phyloP scores from a whole-genome alignment of 176 grass and related monocot genomes.

The Aegilops longissima region DNA sequence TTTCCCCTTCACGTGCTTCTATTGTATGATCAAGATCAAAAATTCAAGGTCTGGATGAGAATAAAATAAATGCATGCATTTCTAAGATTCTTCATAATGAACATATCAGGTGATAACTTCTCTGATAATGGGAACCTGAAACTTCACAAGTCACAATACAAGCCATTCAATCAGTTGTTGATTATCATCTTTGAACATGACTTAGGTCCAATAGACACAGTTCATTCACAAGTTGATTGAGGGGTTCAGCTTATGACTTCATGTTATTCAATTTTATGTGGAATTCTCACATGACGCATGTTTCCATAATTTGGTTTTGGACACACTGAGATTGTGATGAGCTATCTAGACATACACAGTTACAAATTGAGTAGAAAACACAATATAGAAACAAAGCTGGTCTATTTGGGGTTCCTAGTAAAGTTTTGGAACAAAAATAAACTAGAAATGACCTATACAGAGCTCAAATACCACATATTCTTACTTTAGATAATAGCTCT shows the following conservation, averaged over 20 bases:
- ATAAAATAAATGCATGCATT: constrained; percentile 7
- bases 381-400: neutral
- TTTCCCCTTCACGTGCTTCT: neutral
- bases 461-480: constrained; percentile 16
- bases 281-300: neutral
- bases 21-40: neutral
- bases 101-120: neutral
- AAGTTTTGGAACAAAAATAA: neutral
- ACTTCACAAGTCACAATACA: neutral
- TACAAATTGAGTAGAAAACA: neutral
- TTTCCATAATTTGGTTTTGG: neutral
- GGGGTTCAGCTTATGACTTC: constrained; percentile 1
- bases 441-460: neutral
- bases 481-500: constrained; percentile 95
- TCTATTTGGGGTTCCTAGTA: neutral
- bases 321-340: neutral
- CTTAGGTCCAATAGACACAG: neutral
- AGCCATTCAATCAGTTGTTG: neutral
- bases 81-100: neutral
- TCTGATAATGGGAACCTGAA: neutral
- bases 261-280: neutral
- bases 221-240: constrained; percentile 15
- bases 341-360: neutral
- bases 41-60: neutral
- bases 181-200: neutral